These are phyloP conservation scores for Lactarius akahatsu DNA, from an alignment of 768 basidiomycete genomes.

Conservation along the genomic window DNA sequence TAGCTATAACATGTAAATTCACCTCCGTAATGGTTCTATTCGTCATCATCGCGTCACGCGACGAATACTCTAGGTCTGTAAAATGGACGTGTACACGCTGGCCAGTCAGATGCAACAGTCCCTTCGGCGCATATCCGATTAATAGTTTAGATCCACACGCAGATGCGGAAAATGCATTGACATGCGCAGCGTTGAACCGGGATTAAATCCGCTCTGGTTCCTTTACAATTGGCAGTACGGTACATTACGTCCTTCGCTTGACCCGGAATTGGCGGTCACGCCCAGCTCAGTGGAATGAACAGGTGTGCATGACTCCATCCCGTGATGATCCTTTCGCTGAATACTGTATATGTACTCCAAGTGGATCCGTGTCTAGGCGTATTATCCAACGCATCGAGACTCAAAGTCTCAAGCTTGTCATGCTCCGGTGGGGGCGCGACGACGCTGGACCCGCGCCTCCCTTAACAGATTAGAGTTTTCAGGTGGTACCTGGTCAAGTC, in stretches of 20 bases:
- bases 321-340: conserved; percentile 6
- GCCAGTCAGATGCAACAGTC: conserved; percentile 5
- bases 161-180: conserved; percentile 7
- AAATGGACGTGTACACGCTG: conserved; percentile 1
- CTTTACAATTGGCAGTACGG: background rate
- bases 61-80: background rate
- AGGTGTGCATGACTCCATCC: background rate
- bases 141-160: conserved; percentile 1
- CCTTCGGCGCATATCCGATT: background rate
- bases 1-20: background rate
- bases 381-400: background rate
- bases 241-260: background rate
- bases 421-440: conserved; percentile 7
- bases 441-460: background rate
- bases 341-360: background rate
- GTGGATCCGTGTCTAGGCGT: background rate
- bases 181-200: background rate
- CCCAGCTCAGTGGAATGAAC: background rate
- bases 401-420: background rate
- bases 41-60: background rate
- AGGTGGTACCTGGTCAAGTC: background rate
- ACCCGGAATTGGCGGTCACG: background rate
- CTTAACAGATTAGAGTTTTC: background rate
- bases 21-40: background rate
- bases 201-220: background rate